Evolutionary conservation across 2,329 filamentous ascomycete genomes (phyloP).

Genomic region (Fusarium buxicola): DNA sequence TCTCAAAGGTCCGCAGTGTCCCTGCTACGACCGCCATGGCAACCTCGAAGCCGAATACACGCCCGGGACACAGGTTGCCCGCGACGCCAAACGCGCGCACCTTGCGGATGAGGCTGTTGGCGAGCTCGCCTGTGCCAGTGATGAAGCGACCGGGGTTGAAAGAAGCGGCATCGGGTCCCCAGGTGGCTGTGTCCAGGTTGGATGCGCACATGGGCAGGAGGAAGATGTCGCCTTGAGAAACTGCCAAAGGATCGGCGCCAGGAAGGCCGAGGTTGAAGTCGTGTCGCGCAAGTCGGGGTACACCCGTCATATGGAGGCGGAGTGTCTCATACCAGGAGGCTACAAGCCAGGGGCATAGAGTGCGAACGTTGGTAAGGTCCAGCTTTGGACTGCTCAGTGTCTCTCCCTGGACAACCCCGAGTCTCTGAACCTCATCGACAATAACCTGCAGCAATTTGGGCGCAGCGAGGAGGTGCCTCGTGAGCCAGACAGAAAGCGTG

Average conservation of each 20-base stretch:
- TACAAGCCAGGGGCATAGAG: slow-evolving; percentile 48
- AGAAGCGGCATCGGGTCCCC: slow-evolving; percentile 44
- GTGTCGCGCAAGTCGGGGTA: slow-evolving; percentile 46
- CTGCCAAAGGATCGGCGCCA: slow-evolving; percentile 29
- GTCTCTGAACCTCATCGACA: slow-evolving; percentile 38
- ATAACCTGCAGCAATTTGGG: slow-evolving; percentile 37
- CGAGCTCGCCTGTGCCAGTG: slow-evolving; percentile 34
- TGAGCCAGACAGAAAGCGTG: slow-evolving; percentile 48
- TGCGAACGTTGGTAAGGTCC: slow-evolving; percentile 40
- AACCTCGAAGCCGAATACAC: slow-evolving; percentile 47
- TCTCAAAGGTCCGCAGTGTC: slow-evolving; percentile 45
- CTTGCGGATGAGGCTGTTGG: slow-evolving; percentile 38
- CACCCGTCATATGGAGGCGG: slow-evolving; percentile 48
- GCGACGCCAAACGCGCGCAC: slow-evolving; percentile 49
- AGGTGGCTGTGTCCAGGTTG: slow-evolving; percentile 44
- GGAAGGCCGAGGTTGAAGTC: slow-evolving; percentile 44
- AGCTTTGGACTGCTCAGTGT: slow-evolving; percentile 16
- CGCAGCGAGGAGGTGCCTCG: slow-evolving; percentile 44
- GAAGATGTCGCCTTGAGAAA: slow-evolving; percentile 47
- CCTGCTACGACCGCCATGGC: slow-evolving; percentile 45
- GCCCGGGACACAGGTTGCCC: slow-evolving; percentile 48
- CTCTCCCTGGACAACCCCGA: slow-evolving; percentile 27
- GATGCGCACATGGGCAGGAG: slow-evolving; percentile 50
- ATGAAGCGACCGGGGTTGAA: slow-evolving; percentile 49
- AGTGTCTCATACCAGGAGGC: slow-evolving; percentile 49